Evolutionary conservation across 495 filamentous ascomycete genomes (phyloP).

Genomic region (Xylaria flabelliformis): DNA sequence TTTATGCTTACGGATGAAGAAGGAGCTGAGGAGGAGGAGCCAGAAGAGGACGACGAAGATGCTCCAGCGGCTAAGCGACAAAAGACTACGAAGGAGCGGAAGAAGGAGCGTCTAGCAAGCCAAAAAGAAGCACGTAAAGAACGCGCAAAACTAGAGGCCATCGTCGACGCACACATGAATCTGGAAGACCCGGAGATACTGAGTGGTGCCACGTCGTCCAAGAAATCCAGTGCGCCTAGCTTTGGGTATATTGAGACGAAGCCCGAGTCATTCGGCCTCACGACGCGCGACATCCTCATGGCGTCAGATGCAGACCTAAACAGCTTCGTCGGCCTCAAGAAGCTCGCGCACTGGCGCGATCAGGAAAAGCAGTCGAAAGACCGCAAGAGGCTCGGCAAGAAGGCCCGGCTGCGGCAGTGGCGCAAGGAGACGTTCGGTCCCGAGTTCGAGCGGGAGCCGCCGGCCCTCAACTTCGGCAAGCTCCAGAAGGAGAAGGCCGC

Average conservation of each 20-base stretch:
- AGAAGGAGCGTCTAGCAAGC: conserved; percentile 70
- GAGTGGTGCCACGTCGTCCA: conserved; percentile 42
- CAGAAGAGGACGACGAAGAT: conserved; percentile 48
- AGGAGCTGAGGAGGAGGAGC: conserved; percentile 44
- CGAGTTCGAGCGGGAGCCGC: conserved; percentile 55
- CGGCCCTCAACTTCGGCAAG: conserved; percentile 54
- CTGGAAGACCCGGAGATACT: conserved; percentile 67
- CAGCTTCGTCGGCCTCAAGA: conserved; percentile 90
- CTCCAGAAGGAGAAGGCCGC: conserved; percentile 31
- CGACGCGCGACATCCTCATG: conserved; percentile 87
- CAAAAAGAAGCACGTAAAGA: conserved; percentile 79
- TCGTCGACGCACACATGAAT: conserved; percentile 84
- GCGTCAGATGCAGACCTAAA: conserved; percentile 88
- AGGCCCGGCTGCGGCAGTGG: conserved; percentile 88
- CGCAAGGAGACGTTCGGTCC: conserved; percentile 89
- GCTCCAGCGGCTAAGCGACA: conserved; percentile 57
- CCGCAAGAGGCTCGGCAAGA: conserved; percentile 87
- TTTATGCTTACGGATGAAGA: conserved; percentile 59
- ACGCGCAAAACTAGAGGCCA: conserved; percentile 79
- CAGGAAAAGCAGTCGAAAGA: conserved; percentile 85
- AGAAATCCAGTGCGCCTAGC: conserved; percentile 28
- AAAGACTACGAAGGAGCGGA: conserved; percentile 68
- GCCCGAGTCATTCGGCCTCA: conserved; percentile 86
- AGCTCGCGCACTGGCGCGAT: conserved; percentile 88
- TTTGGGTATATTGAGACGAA: conserved; percentile 97